Evolutionary conservation across 31 red algal genomes (phyloP).

Genomic region (Odonthalia washingtoniensis): DNA sequence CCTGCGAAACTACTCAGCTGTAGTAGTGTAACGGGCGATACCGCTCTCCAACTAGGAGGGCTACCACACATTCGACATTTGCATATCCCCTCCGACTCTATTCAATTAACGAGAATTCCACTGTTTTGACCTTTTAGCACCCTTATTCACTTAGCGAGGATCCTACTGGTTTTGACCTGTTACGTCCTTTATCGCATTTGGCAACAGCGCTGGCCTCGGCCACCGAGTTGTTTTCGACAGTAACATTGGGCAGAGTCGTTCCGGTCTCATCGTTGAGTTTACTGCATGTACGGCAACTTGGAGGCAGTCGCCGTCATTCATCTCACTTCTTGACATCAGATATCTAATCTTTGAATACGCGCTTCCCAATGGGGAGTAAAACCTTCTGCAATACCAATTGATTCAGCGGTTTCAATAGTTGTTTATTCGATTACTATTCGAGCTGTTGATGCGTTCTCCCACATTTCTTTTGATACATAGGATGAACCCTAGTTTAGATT

Average conservation of each 20-base stretch:
- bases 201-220: too few relatives aligned
- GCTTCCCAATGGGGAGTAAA: conserved; percentile 7
- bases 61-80: too few relatives aligned
- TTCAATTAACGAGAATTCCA: too few relatives aligned
- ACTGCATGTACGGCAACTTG: conserved; percentile 39
- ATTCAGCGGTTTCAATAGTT: neutral
- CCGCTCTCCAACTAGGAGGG: too few relatives aligned
- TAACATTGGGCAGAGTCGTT: conserved; percentile 13
- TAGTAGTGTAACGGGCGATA: too few relatives aligned
- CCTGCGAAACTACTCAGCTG: too few relatives aligned
- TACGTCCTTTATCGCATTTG: too few relatives aligned
- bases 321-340: neutral
- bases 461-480: conserved; percentile 14
- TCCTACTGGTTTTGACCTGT: too few relatives aligned
- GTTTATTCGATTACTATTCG: neutral
- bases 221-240: too few relatives aligned
- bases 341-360: conserved; percentile 4
- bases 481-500: conserved; percentile 3
- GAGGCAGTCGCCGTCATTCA: neutral
- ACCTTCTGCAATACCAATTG: conserved; percentile 23
- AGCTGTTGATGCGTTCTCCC: neutral
- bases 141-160: too few relatives aligned
- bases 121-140: too few relatives aligned
- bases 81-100: too few relatives aligned
- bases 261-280: conserved; percentile 38